A percentile compares a stretch with the other conserved stretches of the same genome.
phyloP scores from a whole-genome alignment of 2,329 filamentous ascomycete genomes.

The Aureobasidium sp. region DNA sequence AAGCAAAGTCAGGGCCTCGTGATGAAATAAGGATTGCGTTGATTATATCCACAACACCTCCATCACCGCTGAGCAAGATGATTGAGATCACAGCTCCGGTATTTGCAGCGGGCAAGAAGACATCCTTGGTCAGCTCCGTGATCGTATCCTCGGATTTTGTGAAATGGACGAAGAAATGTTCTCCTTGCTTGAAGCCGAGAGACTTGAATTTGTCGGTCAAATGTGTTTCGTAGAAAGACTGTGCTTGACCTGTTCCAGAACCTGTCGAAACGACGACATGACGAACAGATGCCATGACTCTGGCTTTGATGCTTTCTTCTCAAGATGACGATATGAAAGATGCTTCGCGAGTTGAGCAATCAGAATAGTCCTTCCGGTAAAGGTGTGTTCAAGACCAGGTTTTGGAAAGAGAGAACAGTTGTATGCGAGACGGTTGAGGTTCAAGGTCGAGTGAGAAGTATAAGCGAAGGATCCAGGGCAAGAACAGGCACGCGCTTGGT shows the following conservation, averaged over 20 bases:
- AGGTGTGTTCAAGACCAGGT: too few species aligned
- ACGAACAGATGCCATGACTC: constrained; percentile 13
- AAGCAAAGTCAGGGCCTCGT: constrained; percentile 37
- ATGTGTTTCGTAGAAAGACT: constrained; percentile 41
- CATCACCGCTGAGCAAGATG: constrained; percentile 87
- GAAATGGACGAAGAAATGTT: constrained; percentile 59
- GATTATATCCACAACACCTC: constrained; percentile 84
- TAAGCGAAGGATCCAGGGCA: not conserved
- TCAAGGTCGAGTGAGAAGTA: not conserved
- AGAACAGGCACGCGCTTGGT: not conserved
- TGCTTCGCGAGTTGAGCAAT: not conserved
- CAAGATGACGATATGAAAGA: not conserved
- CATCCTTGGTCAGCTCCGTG: constrained; percentile 62
- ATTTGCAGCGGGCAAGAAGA: constrained; percentile 57
- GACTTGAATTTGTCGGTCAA: constrained; percentile 47
- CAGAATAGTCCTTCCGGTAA: too few species aligned
- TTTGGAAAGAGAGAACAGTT: too few species aligned
- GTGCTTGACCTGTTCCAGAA: constrained; percentile 48
- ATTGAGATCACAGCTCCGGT: constrained; percentile 63
- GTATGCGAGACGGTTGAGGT: not conserved
- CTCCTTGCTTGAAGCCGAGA: constrained; percentile 40
- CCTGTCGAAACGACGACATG: constrained; percentile 51
- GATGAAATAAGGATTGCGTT: constrained; percentile 63
- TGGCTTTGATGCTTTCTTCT: not conserved
- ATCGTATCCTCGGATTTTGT: constrained; percentile 74